Base-by-base conservation (phyloP, 495 filamentous ascomycete genomes). In the Neurospora cerealis region DNA sequence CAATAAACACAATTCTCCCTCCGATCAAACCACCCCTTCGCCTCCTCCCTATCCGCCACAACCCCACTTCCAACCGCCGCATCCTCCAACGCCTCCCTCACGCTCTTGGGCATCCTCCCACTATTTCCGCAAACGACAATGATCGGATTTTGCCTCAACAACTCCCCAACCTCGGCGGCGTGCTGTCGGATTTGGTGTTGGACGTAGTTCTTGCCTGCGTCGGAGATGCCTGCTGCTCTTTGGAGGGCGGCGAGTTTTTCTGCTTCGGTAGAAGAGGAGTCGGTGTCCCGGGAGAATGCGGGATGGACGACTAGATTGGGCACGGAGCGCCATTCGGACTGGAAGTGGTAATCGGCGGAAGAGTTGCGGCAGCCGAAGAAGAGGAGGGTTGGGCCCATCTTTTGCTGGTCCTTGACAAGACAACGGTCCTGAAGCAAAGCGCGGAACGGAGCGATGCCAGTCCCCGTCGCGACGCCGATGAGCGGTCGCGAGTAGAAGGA, bases 401-500 rank as follows among this genome's bases (percentile, higher is more conserved):
- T 13, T 11, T 21, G 75, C 2, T 83, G 76, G 2, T 73, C 62
- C 9, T 78, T 70, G 15, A 44, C 73, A 5, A 39, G 34, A 6
- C 28, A 41, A 41, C 92, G 85, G 75, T 97, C 90, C 85, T 91
- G 90, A 21, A 96, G 84, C 73, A 98, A 84, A 2, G 93, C 88
- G 1, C 95, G 88, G 79, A 97, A 91, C 0, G 96, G 96, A 1
- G 96, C 96, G 38, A 99, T 83, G 10, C 96, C 96, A 0, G 96
- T 99, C 13, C 96, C 96, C 0, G 96, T 91, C 3, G 91, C 95
- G 44, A 99, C 88, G 79, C 97, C 89, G 42, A 99, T 82, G 2
- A 93, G 84, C 2, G 96, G 92, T 66, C 79, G 72, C 70, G 66
- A 37, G 19, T 76, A 70, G 10, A 73, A 70, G 1, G 41, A 34